Conservation (phyloP, 805 yeast species). For the Hanseniaspora singularis region DNA sequence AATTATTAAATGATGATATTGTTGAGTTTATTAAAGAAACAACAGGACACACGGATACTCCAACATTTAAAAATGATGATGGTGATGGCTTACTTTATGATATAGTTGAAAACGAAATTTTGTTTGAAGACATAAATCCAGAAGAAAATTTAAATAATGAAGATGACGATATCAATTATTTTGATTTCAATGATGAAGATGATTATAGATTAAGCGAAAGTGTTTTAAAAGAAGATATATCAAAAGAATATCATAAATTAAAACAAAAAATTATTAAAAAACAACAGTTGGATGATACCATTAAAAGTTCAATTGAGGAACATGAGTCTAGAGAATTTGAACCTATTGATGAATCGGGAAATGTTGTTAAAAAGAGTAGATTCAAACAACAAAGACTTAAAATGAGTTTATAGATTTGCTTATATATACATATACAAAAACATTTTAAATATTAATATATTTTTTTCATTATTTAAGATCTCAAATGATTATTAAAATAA, state of each 20-base stretch:
- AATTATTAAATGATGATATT: slow-evolving; percentile 25
- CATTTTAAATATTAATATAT: too few species aligned
- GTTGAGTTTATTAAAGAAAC: slow-evolving; percentile 20
- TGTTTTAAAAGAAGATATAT: slow-evolving; percentile 38
- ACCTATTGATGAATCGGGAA: slow-evolving; percentile 54
- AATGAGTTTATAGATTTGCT: neutral
- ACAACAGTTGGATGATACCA: slow-evolving; percentile 32
- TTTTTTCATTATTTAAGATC: too few species aligned
- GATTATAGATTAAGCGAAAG: slow-evolving; percentile 19
- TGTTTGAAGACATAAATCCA: slow-evolving; percentile 21
- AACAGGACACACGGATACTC: slow-evolving; percentile 1
- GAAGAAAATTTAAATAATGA: slow-evolving; percentile 17
- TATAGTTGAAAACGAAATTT: slow-evolving; percentile 27
- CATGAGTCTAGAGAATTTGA: slow-evolving; percentile 48
- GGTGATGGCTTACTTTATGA: slow-evolving; percentile 24
- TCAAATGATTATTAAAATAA: too few species aligned
- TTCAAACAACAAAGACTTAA: slow-evolving; percentile 45
- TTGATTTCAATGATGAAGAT: slow-evolving; percentile 9
- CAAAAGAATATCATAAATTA: slow-evolving; percentile 44
- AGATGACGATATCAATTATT: slow-evolving; percentile 15
- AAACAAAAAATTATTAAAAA: slow-evolving; percentile 39
- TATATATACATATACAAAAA: neutral
- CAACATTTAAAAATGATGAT: neutral
- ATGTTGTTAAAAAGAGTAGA: slow-evolving; percentile 48
- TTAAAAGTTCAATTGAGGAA: slow-evolving; percentile 23